Conservation (phyloP, 345 rosid genomes). For the Eucalyptus curtisii region DNA sequence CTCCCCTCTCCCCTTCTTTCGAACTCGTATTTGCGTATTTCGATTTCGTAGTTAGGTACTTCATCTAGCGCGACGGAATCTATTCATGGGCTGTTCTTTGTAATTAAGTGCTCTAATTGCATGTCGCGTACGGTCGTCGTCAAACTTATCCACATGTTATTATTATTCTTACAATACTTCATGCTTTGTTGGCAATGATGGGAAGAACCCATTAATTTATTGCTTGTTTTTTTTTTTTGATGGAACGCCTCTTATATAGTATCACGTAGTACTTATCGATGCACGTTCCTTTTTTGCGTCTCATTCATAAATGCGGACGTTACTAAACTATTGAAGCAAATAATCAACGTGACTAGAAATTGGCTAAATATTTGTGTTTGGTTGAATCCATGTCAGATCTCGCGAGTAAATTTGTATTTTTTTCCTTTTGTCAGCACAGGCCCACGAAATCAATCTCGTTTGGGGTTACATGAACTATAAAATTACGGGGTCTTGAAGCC, state of each 20-base stretch:
- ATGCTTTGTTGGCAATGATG: background rate
- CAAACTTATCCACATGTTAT: background rate
- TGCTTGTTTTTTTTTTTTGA: accelerated
- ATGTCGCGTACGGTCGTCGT: background rate
- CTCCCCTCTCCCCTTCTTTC: background rate
- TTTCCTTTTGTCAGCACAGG: background rate
- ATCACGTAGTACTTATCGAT: background rate
- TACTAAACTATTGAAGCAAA: background rate
- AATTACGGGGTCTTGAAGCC: background rate
- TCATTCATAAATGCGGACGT: background rate
- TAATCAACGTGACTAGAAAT: background rate
- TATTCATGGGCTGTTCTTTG: background rate
- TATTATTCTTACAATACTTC: too few relatives aligned
- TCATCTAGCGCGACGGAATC: background rate
- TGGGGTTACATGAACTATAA: background rate
- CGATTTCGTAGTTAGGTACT: background rate
- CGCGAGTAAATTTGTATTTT: background rate
- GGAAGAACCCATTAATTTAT: background rate
- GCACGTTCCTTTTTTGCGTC: background rate
- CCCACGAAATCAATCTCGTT: background rate
- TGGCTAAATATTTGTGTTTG: background rate
- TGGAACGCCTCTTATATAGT: background rate
- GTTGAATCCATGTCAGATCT: background rate
- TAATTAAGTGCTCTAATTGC: background rate
- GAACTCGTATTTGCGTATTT: background rate